These are phyloP conservation scores for Rosa hybrid DNA, from an alignment of 331 rosid species.

Conservation along the genomic window DNA sequence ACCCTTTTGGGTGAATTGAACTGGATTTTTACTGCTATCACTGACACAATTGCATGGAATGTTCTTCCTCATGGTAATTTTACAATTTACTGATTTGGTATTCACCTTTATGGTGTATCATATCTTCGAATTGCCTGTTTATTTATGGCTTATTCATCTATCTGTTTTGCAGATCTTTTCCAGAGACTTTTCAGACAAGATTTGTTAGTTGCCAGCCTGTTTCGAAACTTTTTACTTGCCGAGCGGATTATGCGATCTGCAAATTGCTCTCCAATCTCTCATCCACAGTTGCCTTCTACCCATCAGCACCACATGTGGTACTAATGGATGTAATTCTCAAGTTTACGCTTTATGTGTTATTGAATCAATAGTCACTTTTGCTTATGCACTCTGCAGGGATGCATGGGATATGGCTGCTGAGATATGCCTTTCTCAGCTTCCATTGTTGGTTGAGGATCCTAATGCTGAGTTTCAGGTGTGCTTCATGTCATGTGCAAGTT, in stretches of 20 bases:
- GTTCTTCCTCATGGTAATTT: conserved; percentile 92
- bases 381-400: conserved; percentile 67
- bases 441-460: conserved; percentile 81
- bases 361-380: conserved; percentile 24
- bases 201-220: conserved; percentile 88
- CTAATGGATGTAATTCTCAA: conserved; percentile 27
- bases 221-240: conserved; percentile 91
- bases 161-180: conserved; percentile 76
- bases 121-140: conserved; percentile 10
- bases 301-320: conserved; percentile 99
- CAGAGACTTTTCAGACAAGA: conserved; percentile 98
- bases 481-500: background rate
- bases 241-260: conserved; percentile 99
- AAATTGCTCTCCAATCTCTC: conserved; percentile 93
- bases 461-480: conserved; percentile 82
- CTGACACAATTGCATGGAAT: conserved; percentile 99
- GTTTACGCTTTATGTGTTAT: conserved; percentile 26
- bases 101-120: background rate
- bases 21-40: conserved; percentile 99
- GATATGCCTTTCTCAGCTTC: conserved; percentile 98
- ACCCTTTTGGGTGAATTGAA: conserved; percentile 96
- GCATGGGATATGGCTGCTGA: conserved; percentile 99
- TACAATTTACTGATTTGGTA: conserved; percentile 6
- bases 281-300: conserved; percentile 87
- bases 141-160: conserved; percentile 15